Evolutionary conservation across 805 yeast species (phyloP).

Genomic region (Maudiozyma bulderi): DNA sequence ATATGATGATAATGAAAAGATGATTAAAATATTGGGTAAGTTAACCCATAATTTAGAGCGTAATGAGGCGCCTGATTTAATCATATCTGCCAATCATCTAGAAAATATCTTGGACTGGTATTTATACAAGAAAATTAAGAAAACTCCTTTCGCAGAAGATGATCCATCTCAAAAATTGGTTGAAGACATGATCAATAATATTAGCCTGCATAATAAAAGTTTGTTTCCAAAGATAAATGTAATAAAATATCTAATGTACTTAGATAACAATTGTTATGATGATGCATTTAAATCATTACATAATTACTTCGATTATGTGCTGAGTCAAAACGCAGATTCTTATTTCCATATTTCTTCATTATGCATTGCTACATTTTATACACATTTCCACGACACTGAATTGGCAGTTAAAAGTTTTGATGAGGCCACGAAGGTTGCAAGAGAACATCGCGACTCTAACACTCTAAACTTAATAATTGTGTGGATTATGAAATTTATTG

Average conservation of each 20-base stretch:
- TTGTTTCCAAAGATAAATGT: constrained; percentile 22
- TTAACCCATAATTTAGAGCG: not conserved
- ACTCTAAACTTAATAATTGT: constrained; percentile 65
- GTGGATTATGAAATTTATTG: constrained; percentile 65
- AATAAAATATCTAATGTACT: constrained; percentile 14
- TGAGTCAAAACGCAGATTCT: constrained; percentile 51
- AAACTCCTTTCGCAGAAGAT: not conserved
- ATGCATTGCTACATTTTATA: constrained; percentile 62
- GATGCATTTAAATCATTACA: constrained; percentile 44
- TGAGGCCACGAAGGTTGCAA: constrained; percentile 79
- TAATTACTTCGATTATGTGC: constrained; percentile 63
- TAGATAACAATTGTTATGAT: constrained; percentile 16
- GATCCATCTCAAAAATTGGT: not conserved
- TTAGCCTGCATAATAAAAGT: constrained; percentile 16
- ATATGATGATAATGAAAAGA: constrained; percentile 1
- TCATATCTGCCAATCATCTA: constrained; percentile 13
- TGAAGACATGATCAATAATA: constrained; percentile 1
- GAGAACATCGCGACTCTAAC: constrained; percentile 69
- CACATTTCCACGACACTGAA: constrained; percentile 52
- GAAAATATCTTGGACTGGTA: constrained; percentile 19
- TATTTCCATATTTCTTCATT: constrained; percentile 72
- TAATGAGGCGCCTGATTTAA: not conserved
- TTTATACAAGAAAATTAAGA: constrained; percentile 4
- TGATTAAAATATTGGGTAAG: constrained; percentile 5
- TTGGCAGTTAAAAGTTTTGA: constrained; percentile 73